A percentile compares a stretch with the other conserved stretches of the same genome.
These are phyloP conservation scores for Fusarium nelsonii DNA, from an alignment of 2,329 filamentous ascomycete species.

Conservation along the genomic window DNA sequence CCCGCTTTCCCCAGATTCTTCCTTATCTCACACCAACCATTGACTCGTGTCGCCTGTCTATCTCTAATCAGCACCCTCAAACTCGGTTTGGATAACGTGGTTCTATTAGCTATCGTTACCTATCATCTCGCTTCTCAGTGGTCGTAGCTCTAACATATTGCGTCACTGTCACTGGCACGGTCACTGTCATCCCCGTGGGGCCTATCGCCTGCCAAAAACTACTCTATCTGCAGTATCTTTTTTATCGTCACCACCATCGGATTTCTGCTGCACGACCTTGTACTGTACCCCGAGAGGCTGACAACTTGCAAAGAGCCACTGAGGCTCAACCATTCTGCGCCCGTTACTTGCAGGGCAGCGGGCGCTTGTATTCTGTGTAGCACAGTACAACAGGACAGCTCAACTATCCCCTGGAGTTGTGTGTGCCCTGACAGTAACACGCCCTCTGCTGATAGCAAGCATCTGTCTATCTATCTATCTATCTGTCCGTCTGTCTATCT, in stretches of 20 bases:
- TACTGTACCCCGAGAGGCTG: conserved; percentile 31
- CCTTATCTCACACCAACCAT: conserved; percentile 49
- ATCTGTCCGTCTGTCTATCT: conserved; percentile 6
- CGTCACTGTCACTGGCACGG: conserved; percentile 48
- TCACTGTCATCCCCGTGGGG: conserved; percentile 47
- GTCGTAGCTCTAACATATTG: conserved; percentile 47
- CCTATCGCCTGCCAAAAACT: conserved; percentile 31
- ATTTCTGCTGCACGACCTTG: conserved; percentile 25
- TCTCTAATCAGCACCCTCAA: conserved; percentile 30
- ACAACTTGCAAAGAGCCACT: conserved; percentile 38
- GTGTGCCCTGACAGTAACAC: conserved; percentile 38
- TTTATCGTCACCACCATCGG: conserved; percentile 33
- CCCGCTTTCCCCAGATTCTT: conserved; percentile 48
- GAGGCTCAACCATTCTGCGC: conserved; percentile 45
- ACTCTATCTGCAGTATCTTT: conserved; percentile 19
- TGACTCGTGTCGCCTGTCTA: conserved; percentile 33
- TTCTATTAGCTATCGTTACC: conserved; percentile 48
- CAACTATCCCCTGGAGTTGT: conserved; percentile 16
- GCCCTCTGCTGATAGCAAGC: conserved; percentile 21
- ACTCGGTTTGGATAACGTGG: conserved; percentile 49
- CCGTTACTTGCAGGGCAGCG: conserved; percentile 46
- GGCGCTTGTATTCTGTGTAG: conserved; percentile 44
- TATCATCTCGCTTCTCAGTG: conserved; percentile 45
- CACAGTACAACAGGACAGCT: conserved; percentile 16
- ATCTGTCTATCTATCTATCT: conserved; percentile 5